phyloP scores from a whole-genome alignment of 495 filamentous ascomycete genomes.

The Penicillium angulare region DNA sequence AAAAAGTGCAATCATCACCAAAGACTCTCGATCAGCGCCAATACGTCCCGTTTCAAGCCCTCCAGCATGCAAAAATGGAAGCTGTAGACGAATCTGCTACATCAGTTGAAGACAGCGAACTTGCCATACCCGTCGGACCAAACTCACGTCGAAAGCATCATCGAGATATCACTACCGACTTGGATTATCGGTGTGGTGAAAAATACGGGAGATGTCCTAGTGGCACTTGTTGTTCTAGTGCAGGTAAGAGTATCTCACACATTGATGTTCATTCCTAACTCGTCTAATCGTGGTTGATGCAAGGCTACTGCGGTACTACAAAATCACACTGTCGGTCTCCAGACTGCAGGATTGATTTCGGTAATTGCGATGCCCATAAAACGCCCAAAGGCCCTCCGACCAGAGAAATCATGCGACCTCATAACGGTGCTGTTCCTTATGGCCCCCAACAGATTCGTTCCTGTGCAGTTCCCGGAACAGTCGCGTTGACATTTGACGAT shows the following conservation, averaged over 20 bases:
- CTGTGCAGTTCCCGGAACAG: slow-evolving; percentile 59
- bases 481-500: slow-evolving; percentile 79
- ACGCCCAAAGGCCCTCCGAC: slow-evolving; percentile 63
- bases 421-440: slow-evolving; percentile 58
- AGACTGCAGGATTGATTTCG: slow-evolving; percentile 68
- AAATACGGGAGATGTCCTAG: slow-evolving; percentile 50
- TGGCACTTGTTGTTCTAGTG: slow-evolving; percentile 62
- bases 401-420: slow-evolving; percentile 54
- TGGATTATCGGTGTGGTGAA: slow-evolving; percentile 38
- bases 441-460: slow-evolving; percentile 63
- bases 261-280: no score
- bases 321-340: slow-evolving; percentile 64
- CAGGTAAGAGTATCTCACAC: no score
- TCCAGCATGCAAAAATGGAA: not conserved
- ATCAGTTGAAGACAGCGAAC: not conserved
- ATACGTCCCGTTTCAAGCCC: not conserved
- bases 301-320: slow-evolving; percentile 59
- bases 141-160: slow-evolving; percentile 3
- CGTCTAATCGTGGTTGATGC: slow-evolving; percentile 8
- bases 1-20: not conserved
- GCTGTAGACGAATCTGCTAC: not conserved
- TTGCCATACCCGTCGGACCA: not conserved
- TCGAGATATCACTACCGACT: slow-evolving; percentile 16
- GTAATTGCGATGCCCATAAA: slow-evolving; percentile 66
- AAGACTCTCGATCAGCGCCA: not conserved